Conservation (phyloP, 805 yeast genomes). For the Pichia kluyveri region DNA sequence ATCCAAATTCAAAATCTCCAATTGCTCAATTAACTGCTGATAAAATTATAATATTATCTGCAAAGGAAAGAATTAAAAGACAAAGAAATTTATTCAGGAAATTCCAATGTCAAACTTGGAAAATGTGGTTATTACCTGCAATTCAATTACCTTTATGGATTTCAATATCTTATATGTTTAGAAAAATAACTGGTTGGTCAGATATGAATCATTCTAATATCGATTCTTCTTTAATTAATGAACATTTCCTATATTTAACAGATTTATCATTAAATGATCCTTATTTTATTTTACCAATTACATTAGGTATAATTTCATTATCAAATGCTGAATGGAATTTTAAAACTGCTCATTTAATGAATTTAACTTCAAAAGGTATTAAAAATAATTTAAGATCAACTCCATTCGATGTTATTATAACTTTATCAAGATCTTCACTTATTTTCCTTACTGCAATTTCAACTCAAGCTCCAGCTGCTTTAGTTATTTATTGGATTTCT, state of each 20-base stretch:
- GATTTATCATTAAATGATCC: slow-evolving; percentile 58
- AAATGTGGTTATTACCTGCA: slow-evolving; percentile 62
- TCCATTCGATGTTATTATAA: slow-evolving; percentile 54
- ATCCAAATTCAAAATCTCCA: slow-evolving; percentile 12
- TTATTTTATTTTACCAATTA: slow-evolving; percentile 54
- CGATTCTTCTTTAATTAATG: slow-evolving; percentile 40
- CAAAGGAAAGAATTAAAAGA: slow-evolving; percentile 70
- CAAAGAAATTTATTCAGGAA: slow-evolving; percentile 63
- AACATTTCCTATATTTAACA: slow-evolving; percentile 52
- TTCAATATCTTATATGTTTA: slow-evolving; percentile 61
- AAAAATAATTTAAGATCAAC: slow-evolving; percentile 43
- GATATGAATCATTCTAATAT: slow-evolving; percentile 30
- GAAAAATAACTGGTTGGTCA: slow-evolving; percentile 68
- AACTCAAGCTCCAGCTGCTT: slow-evolving; percentile 77
- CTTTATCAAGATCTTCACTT: slow-evolving; percentile 63
- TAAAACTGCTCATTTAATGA: slow-evolving; percentile 48
- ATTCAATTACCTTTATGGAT: slow-evolving; percentile 88
- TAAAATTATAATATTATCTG: slow-evolving; percentile 63
- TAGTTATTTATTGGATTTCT: slow-evolving; percentile 83
- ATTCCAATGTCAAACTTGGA: slow-evolving; percentile 71
- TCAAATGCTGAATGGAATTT: slow-evolving; percentile 80
- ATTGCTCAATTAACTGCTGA: slow-evolving; percentile 53
- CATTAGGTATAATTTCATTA: slow-evolving; percentile 61
- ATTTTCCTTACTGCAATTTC: slow-evolving; percentile 77
- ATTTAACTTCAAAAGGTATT: slow-evolving; percentile 31